phyloP scores from a whole-genome alignment of 164 flowering plant genomes.

The Amborella trichopoda region DNA sequence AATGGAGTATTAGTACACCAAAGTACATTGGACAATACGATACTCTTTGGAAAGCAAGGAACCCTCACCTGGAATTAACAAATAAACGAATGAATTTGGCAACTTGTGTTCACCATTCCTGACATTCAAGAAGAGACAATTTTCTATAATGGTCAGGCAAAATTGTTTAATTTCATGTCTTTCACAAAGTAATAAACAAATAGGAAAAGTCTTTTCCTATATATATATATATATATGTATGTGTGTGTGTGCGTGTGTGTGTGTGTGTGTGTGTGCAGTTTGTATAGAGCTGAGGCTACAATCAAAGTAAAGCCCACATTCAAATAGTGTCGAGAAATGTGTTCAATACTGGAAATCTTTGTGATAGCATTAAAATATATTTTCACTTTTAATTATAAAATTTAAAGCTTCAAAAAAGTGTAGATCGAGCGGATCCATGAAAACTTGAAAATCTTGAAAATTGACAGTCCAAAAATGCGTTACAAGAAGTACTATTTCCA shows the following conservation, averaged over 20 bases:
- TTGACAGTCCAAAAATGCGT: no score
- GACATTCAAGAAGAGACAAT: conserved; percentile 8
- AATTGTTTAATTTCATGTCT: neutral
- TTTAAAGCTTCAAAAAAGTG: neutral
- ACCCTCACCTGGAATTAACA: conserved; percentile 68
- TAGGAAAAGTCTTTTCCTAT: neutral
- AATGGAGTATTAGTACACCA: no score
- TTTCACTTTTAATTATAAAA: neutral
- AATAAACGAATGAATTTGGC: conserved; percentile 73
- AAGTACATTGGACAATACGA: no score
- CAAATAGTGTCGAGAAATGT: neutral
- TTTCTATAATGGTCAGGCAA: neutral
- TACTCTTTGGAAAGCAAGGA: no score
- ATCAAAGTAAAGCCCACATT: neutral
- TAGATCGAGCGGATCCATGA: neutral
- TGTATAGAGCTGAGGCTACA: neutral
- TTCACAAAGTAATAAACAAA: neutral
- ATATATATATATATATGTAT: neutral
- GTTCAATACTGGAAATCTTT: neutral
- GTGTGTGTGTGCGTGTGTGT: neutral
- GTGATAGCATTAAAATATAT: neutral
- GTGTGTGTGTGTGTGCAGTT: neutral
- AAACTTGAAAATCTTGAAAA: no score
- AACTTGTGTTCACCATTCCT: conserved; percentile 73
- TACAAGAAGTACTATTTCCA: no score